A percentile compares a stretch with the other conserved stretches of the same genome.
Conservation (phyloP, 371 early-diverging fungal species). For the Coemansia linderi region DNA sequence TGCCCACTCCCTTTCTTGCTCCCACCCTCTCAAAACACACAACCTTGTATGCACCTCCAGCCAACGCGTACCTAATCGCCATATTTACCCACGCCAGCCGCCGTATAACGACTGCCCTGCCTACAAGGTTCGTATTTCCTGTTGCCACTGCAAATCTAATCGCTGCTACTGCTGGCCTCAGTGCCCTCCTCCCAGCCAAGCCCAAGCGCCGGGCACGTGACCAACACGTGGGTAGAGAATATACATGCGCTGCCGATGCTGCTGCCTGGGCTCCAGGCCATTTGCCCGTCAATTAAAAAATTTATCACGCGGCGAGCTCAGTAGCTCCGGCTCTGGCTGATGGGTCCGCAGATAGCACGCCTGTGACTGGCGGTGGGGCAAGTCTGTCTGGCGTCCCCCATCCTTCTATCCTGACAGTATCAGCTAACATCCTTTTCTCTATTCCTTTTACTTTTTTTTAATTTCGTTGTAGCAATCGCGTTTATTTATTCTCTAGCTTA, state of each 20-base stretch:
- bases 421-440: not conserved
- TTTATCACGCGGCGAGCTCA: conserved; percentile 1
- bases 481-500: conserved; percentile 5
- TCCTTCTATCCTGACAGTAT: not conserved
- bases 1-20: not conserved
- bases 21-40: not conserved
- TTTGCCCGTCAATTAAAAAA: not conserved
- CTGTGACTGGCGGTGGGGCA: not conserved
- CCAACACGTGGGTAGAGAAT: not conserved
- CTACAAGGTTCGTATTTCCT: not conserved
- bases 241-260: not conserved
- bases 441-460: not conserved
- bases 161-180: not conserved
- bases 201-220: not conserved
- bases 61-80: not conserved
- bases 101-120: not conserved
- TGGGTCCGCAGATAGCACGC: not conserved
- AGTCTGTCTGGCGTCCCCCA: too few relatives aligned
- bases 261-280: conserved; percentile 1
- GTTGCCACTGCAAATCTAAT: conserved; percentile 1
- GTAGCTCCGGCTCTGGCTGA: not conserved
- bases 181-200: not conserved
- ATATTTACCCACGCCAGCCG: not conserved
- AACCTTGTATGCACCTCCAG: not conserved
- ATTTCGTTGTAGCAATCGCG: conserved; percentile 9